Evolutionary conservation across 495 filamentous ascomycete genomes (phyloP).

Genomic region (Aspergillus ellipticus): DNA sequence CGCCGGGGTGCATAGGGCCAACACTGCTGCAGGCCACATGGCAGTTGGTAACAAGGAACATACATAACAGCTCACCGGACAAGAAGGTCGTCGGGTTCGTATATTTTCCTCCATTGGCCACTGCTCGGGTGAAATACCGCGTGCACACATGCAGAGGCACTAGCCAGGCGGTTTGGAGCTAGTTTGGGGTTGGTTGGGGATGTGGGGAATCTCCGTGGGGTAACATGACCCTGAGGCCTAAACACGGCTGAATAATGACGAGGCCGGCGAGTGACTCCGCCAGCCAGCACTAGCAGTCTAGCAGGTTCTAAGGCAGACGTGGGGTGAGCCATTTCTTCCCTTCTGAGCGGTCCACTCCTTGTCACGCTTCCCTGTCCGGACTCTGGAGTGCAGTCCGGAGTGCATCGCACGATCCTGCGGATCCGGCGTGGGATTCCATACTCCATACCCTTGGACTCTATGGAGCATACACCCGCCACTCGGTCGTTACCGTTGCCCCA

Average conservation of each 20-base stretch:
- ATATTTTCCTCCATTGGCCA: background rate
- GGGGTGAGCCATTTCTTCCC: background rate
- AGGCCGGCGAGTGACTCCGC: background rate
- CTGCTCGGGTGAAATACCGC: background rate
- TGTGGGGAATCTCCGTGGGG: slow-evolving; percentile 5
- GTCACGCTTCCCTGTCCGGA: background rate
- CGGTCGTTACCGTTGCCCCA: background rate
- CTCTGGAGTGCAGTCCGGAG: background rate
- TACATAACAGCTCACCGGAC: background rate
- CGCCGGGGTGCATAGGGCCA: background rate
- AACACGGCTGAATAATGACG: no score
- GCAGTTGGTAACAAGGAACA: background rate
- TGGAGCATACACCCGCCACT: background rate
- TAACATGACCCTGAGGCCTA: background rate
- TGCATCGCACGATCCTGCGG: background rate
- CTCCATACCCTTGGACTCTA: background rate
- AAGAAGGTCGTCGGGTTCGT: background rate
- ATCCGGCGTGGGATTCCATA: background rate
- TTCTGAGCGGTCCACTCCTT: background rate
- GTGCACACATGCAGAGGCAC: background rate
- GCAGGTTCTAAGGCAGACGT: background rate
- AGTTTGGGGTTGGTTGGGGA: background rate
- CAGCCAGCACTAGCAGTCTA: background rate
- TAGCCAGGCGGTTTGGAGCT: no score
- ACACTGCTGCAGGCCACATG: background rate